A percentile compares a stretch with the other conserved stretches of the same genome.
These are phyloP conservation scores for Bolboschoenoplectus hybrid DNA, from an alignment of 202 grass and related monocot genomes.

Conservation along the genomic window DNA sequence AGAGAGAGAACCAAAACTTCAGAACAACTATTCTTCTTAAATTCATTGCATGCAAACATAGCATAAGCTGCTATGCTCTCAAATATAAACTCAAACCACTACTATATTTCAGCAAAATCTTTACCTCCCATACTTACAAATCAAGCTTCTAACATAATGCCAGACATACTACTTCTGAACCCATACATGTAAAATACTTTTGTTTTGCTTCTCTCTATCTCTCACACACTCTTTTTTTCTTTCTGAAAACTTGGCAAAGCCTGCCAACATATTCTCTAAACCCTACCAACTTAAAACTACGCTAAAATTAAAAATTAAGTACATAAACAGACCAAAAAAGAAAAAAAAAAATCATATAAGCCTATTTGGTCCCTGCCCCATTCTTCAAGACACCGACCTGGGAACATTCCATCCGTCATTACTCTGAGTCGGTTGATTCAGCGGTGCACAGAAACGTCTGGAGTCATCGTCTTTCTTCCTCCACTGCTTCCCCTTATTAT, in stretches of 20 bases:
- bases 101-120: constrained; percentile 12
- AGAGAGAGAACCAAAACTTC: too few relatives aligned
- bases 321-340: not conserved
- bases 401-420: constrained; percentile 35
- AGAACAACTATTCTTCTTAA: not conserved
- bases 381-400: constrained; percentile 20
- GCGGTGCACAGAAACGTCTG: constrained; percentile 7
- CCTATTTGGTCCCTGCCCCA: not conserved
- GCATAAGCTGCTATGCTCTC: not conserved
- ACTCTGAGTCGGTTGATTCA: not conserved
- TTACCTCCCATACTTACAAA: not conserved
- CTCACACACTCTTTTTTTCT: not conserved
- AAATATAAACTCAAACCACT: not conserved
- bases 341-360: not conserved
- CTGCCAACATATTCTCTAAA: constrained; percentile 7
- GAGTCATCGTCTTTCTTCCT: not conserved
- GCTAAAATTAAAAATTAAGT: not conserved
- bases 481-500: constrained; percentile 21
- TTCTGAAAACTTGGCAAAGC: constrained; percentile 1
- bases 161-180: not conserved
- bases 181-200: not conserved
- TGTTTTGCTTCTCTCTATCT: not conserved
- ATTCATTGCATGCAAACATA: not conserved
- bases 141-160: not conserved
- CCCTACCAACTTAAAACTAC: constrained; percentile 8